Conservation (phyloP, 805 yeast genomes). For the Wickerhamomyces kurtzmanii region DNA sequence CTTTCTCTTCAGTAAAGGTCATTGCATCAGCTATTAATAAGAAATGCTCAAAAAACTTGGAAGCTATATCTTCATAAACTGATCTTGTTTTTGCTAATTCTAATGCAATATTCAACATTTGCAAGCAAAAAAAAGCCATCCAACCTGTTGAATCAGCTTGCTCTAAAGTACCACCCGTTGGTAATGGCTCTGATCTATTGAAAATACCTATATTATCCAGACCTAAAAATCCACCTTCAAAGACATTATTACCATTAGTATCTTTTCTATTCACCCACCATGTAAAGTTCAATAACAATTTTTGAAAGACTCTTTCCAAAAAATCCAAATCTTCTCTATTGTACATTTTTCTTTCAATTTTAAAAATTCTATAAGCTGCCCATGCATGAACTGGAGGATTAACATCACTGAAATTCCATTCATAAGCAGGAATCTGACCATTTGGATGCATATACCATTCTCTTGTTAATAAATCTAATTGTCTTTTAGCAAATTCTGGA, state of each 20-base stretch:
- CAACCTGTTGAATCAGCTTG: slow-evolving; percentile 97
- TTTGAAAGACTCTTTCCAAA: slow-evolving; percentile 88
- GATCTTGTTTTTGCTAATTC: slow-evolving; percentile 80
- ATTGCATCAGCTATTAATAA: slow-evolving; percentile 87
- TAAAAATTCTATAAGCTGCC: slow-evolving; percentile 83
- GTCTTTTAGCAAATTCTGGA: slow-evolving; percentile 85
- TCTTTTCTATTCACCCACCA: slow-evolving; percentile 98
- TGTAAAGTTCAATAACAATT: slow-evolving; percentile 77
- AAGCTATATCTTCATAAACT: slow-evolving; percentile 88
- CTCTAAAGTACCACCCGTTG: slow-evolving; percentile 83
- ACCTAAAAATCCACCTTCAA: slow-evolving; percentile 92
- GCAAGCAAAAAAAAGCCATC: slow-evolving; percentile 90
- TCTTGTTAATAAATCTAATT: slow-evolving; percentile 74
- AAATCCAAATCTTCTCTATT: slow-evolving; percentile 76
- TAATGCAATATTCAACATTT: slow-evolving; percentile 86
- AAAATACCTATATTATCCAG: slow-evolving; percentile 88
- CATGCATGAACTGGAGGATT: slow-evolving; percentile 97
- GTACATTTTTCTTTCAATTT: slow-evolving; percentile 77
- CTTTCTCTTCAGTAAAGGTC: slow-evolving; percentile 47
- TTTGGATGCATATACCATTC: slow-evolving; percentile 98
- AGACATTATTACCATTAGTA: slow-evolving; percentile 74
- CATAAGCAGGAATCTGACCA: slow-evolving; percentile 96
- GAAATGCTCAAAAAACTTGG: slow-evolving; percentile 91
- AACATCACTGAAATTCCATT: slow-evolving; percentile 94
- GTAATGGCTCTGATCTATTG: slow-evolving; percentile 87